Percentiles rank a stretch among this genome's conserved stretches.
These are phyloP conservation scores for Ceriops tagal DNA, from an alignment of 345 rosid species.

Conservation along the genomic window DNA sequence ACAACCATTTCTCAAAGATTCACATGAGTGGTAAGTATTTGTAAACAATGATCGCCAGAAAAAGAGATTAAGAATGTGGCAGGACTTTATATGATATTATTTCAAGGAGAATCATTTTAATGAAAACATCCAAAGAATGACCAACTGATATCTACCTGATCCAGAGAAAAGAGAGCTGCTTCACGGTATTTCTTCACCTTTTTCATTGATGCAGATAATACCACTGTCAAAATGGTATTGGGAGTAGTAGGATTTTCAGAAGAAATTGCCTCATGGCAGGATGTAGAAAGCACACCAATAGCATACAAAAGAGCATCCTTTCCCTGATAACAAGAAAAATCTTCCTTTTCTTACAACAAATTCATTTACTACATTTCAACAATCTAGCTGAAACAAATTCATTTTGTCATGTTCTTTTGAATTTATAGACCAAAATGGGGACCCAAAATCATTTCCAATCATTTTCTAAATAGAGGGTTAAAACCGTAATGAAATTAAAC, in stretches of 20 bases:
- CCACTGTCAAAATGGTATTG: constrained; percentile 50
- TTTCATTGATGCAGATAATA: constrained; percentile 73
- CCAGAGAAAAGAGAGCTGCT: constrained; percentile 72
- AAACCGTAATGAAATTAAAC: too few relatives aligned
- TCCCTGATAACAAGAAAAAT: constrained; percentile 44
- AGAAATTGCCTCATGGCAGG: constrained; percentile 75
- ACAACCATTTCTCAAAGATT: too few relatives aligned
- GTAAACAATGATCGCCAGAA: too few relatives aligned
- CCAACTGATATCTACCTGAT: constrained; percentile 47
- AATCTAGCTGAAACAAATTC: too few relatives aligned
- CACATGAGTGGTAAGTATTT: too few relatives aligned
- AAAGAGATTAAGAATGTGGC: background rate
- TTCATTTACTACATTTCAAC: too few relatives aligned
- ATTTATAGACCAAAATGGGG: too few relatives aligned
- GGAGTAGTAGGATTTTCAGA: constrained; percentile 58
- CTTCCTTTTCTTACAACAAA: too few relatives aligned
- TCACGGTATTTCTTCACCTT: constrained; percentile 76
- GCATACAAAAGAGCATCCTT: constrained; percentile 82
- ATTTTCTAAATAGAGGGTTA: too few relatives aligned
- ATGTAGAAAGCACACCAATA: constrained; percentile 62
- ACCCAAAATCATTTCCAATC: too few relatives aligned
- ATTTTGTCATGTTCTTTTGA: too few relatives aligned
- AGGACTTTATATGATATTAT: background rate
- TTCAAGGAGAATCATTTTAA: background rate
- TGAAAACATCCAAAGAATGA: background rate